Evolutionary conservation across 495 filamentous ascomycete species (phyloP).

Genomic region (Penicillium egyptiacum): DNA sequence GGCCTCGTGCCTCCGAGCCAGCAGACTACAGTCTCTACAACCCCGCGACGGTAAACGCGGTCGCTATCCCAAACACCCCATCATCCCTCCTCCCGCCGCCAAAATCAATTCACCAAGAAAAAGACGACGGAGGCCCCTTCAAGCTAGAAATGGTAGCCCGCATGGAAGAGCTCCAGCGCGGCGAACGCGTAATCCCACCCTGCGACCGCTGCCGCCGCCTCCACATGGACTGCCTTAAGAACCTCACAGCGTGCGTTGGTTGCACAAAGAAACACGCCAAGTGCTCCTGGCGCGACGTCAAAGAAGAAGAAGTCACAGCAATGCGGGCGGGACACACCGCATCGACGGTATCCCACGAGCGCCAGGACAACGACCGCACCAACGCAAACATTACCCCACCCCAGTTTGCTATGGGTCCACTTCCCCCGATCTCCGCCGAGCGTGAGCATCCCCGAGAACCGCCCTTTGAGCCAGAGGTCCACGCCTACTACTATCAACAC

Average conservation of each 20-base stretch:
- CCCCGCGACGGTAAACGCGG: constrained; percentile 39
- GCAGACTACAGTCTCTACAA: constrained; percentile 40
- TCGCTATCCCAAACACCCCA: constrained; percentile 53
- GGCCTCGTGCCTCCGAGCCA: constrained; percentile 41
- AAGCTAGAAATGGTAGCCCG: constrained; percentile 67
- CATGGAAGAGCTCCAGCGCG: constrained; percentile 72
- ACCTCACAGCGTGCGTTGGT: constrained; percentile 79
- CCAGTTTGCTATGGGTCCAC: constrained; percentile 1
- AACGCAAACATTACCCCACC: constrained; percentile 9
- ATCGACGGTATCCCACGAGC: constrained; percentile 17
- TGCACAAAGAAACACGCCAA: constrained; percentile 89
- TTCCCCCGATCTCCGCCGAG: constrained; percentile 22
- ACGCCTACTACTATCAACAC: constrained; percentile 14
- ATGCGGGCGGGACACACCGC: constrained; percentile 2
- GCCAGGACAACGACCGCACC: constrained; percentile 22
- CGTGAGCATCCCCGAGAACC: constrained; percentile 17
- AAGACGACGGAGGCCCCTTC: constrained; percentile 61
- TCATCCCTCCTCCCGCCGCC: constrained; percentile 52
- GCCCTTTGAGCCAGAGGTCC: constrained; percentile 5
- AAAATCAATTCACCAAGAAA: constrained; percentile 49
- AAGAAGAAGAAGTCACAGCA: constrained; percentile 56
- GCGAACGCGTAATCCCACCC: constrained; percentile 70
- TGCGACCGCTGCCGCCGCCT: constrained; percentile 81
- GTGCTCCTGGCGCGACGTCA: constrained; percentile 77
- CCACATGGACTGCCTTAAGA: constrained; percentile 79